Conservation (phyloP, 345 rosid genomes). For the Garcia nutans region DNA sequence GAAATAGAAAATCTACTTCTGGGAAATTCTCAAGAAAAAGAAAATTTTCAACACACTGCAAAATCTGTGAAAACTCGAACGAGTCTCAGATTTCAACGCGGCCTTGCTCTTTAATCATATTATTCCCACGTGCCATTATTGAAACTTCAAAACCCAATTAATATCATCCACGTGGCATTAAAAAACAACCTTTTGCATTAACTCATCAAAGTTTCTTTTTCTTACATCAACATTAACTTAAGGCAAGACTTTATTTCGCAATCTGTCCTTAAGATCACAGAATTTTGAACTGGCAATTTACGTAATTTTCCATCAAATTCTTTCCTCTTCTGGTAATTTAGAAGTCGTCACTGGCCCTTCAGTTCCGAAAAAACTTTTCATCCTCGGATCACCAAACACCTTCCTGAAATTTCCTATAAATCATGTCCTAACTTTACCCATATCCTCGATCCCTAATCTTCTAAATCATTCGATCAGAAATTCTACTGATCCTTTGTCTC, state of each 20-base stretch:
- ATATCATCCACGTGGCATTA: conserved; percentile 11
- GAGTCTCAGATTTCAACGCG: no score
- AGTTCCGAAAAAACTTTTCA: not conserved
- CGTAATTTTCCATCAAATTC: conserved; percentile 21
- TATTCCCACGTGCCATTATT: not conserved
- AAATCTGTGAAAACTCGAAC: no score
- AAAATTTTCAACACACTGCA: no score
- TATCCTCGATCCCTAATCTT: not conserved
- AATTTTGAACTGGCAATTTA: conserved; percentile 18
- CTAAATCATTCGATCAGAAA: conserved; percentile 1
- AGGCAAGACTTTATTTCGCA: not conserved
- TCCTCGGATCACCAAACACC: conserved; percentile 7
- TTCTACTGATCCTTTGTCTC: not conserved
- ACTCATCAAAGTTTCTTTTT: not conserved
- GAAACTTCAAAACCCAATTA: not conserved
- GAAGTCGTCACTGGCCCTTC: not conserved
- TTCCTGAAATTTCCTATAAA: conserved; percentile 20
- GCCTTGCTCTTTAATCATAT: not conserved
- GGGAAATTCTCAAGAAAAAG: no score
- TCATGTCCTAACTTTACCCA: conserved; percentile 20
- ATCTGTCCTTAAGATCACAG: not conserved
- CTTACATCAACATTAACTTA: not conserved
- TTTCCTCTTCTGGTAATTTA: conserved; percentile 23
- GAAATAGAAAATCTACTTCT: no score
- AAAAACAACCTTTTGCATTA: no score